Evolutionary conservation across 768 basidiomycete species (phyloP), one percentile per base, ranked within the genome.

Genomic region (Saitozyma podzolica): DNA sequence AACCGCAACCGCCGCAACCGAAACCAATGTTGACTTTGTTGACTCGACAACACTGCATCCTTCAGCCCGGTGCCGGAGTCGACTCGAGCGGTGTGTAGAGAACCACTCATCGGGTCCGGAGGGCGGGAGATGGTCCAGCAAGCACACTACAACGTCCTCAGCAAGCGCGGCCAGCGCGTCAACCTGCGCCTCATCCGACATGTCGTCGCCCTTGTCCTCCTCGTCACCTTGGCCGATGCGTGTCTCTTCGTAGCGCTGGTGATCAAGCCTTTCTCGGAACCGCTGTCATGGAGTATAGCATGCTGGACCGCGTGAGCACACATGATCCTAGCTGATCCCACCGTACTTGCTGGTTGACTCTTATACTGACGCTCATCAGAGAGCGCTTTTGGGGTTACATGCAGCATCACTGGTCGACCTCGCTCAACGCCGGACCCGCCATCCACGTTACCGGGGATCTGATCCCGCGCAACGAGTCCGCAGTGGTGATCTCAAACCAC

Each of bases 401-500:
- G 72, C 72, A 74, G 50, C 54, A 43, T 6, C 67, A 74, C 48
- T 74, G 69, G 69, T 69, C 70, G 52, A 43, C 17, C n/a, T 43
- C 41, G 1, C 47, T 68, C 50, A 66, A 74, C 49, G 72, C 66
- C 13, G 19, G 29, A 16, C n/a, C 41, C n/a, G 54, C 48, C 9
- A 14, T 74, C 8, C 8, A 47, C 37, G 53, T 74, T 0, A 51
- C 49, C 7, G 72, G 72, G 0, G 72, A 74, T 56, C 52, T 51
- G 6, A 55, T 74, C 19, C 72, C 72, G 13, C 39, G 47, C 40
- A 50, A 47, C 3, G 72, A 74, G 55, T 58, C 61, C 9, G 72
- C 72, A 3, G 56, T 74, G 11, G 67, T 74, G 29, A 64, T 74
- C 13, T 62, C 62, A 69, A 74, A 74, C 42, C 72, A 74, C 59